Evolutionary conservation across 2,329 filamentous ascomycete species (phyloP), one percentile per base, ranked within the genome.

Genomic region (Fusarium sambucinum): DNA sequence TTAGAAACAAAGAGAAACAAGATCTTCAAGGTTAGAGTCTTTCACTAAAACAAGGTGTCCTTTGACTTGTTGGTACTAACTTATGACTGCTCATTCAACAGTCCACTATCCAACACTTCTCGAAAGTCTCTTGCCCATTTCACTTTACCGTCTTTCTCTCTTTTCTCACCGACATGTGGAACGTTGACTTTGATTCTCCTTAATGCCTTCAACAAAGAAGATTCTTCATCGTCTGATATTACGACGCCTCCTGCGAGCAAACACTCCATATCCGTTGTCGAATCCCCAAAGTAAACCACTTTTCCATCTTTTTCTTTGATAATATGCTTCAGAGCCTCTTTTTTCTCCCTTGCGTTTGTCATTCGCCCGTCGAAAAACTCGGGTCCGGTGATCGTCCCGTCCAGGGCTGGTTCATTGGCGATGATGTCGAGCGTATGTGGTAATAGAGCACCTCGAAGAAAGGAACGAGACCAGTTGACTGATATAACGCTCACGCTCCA

Each of bases 211-310:
- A 84, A 59, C 35, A 85, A 70, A 23, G 70, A 66, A n/a, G 70
- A 76, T 7, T 61, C 68, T 59, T 77, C 77, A 17, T 76, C 70
- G 37, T 81, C 72, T 2, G 82, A 79, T 38, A 89, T 79, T 41
- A 85, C 81, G 23, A 87, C 75, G 6, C 85, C 86, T 8, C 77
- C 75, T 23, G 75, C 72, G 6, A 86, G 67, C 37, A 89, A 74
- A 60, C 86, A 88, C 71, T 84, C 82, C 57, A 88, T 74, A 72
- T 89, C 86, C 3, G 86, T 88, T 3, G 81, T 80, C 29, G 86
- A 87, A 73, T 89, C 86, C 10, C 86, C 86, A 73, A 87, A 82
- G 76, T 88, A 89, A n/a, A 86, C 73, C n/a, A 79, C 71, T 56
- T 67, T 56, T 2, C 58, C 66, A 6, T 72, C 66, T 14, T 55